phyloP scores from a whole-genome alignment of 78 protist genomes.

The Speleostelium caveatum region DNA sequence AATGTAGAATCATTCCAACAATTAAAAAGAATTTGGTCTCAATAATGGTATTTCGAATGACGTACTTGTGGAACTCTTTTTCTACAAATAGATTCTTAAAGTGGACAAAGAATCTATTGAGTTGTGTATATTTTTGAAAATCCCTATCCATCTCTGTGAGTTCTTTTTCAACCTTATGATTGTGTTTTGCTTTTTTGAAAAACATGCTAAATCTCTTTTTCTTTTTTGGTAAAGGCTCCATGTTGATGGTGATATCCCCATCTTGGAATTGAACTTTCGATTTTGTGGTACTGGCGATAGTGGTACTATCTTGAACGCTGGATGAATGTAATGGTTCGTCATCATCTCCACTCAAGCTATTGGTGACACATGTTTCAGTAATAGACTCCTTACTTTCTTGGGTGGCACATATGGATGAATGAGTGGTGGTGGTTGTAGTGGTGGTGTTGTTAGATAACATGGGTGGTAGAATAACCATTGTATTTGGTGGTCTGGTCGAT shows the following conservation, averaged over 20 bases:
- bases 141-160: conserved; percentile 14
- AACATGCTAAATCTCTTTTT: background rate
- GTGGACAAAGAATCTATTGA: conserved; percentile 13
- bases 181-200: background rate
- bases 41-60: conserved; percentile 27
- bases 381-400: too few relatives aligned
- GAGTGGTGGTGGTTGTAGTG: too few relatives aligned
- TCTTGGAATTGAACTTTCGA: background rate
- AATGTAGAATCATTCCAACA: conserved; percentile 35
- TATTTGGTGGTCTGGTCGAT: too few relatives aligned
- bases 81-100: conserved; percentile 28
- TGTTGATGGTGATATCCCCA: too few relatives aligned
- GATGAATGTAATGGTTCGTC: too few relatives aligned
- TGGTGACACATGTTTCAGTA: too few relatives aligned
- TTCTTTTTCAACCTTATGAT: background rate
- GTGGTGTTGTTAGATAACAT: too few relatives aligned
- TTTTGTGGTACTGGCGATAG: too few relatives aligned
- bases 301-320: too few relatives aligned
- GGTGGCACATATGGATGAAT: too few relatives aligned
- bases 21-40: conserved; percentile 63
- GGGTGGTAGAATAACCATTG: too few relatives aligned
- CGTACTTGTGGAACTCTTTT: conserved; percentile 32
- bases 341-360: too few relatives aligned
- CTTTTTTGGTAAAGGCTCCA: background rate
- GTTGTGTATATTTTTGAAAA: conserved; percentile 18